phyloP scores from a whole-genome alignment of 371 early-diverging fungal genomes.

The Mucor saturninus region DNA sequence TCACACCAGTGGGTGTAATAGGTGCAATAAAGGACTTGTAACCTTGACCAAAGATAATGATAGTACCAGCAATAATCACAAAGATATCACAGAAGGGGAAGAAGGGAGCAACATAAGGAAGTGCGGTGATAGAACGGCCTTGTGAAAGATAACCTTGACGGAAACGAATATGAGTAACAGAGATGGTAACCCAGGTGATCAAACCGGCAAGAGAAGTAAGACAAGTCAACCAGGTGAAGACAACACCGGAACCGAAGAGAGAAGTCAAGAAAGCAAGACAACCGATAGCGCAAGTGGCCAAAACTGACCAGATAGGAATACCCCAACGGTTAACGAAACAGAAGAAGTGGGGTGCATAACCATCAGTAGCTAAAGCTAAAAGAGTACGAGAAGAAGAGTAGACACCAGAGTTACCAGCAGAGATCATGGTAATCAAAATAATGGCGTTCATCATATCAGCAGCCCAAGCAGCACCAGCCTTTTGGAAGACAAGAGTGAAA shows the following conservation, averaged over 20 bases:
- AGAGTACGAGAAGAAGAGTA: constrained; percentile 79
- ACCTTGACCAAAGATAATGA: constrained; percentile 77
- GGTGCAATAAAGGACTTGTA: constrained; percentile 58
- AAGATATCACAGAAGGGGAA: constrained; percentile 77
- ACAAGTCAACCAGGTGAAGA: constrained; percentile 77
- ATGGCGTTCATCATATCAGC: constrained; percentile 82
- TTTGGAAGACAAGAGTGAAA: constrained; percentile 74
- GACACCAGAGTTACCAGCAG: constrained; percentile 82
- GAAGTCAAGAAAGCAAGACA: constrained; percentile 64
- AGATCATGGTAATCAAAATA: constrained; percentile 73
- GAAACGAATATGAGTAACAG: constrained; percentile 82
- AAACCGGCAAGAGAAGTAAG: constrained; percentile 80
- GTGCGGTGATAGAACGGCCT: constrained; percentile 60
- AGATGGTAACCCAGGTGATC: constrained; percentile 83
- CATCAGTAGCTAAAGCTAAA: constrained; percentile 70
- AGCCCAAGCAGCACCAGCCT: constrained; percentile 71
- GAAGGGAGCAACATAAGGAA: constrained; percentile 77
- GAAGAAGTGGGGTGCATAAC: constrained; percentile 71
- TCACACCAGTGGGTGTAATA: constrained; percentile 39
- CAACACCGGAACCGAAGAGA: constrained; percentile 64
- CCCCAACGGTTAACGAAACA: constrained; percentile 61
- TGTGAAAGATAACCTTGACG: constrained; percentile 80
- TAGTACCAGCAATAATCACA: constrained; percentile 62
- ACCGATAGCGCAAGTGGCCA: constrained; percentile 63
- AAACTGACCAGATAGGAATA: constrained; percentile 67